These are phyloP conservation scores for Penicillium sclerotiorum DNA, from an alignment of 2,329 filamentous ascomycete genomes.

Conservation along the genomic window DNA sequence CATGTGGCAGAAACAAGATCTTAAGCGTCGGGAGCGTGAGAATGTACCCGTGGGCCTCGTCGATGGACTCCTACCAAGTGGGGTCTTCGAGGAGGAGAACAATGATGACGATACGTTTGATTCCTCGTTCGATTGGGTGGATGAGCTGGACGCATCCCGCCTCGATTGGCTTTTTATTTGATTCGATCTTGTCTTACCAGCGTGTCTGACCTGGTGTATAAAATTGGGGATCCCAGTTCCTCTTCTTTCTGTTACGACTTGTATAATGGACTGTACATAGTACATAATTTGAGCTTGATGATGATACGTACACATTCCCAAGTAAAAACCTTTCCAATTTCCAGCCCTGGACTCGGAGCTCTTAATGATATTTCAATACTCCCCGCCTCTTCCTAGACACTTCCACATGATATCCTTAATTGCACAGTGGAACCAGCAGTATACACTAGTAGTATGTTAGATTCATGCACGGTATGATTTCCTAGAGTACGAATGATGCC, in stretches of 20 bases:
- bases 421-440: no score
- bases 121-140: constrained; percentile 43
- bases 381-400: no score
- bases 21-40: constrained; percentile 24
- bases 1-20: constrained; percentile 45
- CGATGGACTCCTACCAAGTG: constrained; percentile 1
- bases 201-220: background rate
- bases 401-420: no score
- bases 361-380: no score
- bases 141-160: constrained; percentile 42
- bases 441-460: no score
- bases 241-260: background rate
- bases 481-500: no score
- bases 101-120: constrained; percentile 30
- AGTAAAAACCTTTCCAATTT: no score
- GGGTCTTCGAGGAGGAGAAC: constrained; percentile 11
- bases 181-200: constrained; percentile 8
- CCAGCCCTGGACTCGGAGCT: no score
- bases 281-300: background rate
- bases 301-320: no score
- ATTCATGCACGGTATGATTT: no score
- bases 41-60: constrained; percentile 3
- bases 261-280: background rate
- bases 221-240: background rate
- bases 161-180: constrained; percentile 47